These are phyloP conservation scores for Apiotrichum sp. DNA, from an alignment of 1,284 basidiomycete genomes.

Conservation along the genomic window DNA sequence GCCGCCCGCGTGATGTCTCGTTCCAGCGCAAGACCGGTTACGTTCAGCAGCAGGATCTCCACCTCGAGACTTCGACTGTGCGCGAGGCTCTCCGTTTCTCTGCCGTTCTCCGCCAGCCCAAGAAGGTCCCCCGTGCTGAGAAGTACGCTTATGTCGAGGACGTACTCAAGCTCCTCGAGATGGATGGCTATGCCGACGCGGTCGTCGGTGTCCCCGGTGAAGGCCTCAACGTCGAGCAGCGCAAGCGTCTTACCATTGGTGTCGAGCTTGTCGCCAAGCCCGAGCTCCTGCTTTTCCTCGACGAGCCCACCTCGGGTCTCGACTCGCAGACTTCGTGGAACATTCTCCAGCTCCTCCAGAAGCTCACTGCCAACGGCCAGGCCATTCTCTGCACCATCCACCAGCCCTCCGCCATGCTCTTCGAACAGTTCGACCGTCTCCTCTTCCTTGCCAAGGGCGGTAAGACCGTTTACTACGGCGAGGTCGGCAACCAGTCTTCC, in stretches of 20 bases:
- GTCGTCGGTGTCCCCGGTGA: slow-evolving; percentile 46
- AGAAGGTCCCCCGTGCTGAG: slow-evolving; percentile 51
- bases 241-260: slow-evolving; percentile 54
- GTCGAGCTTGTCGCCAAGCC: slow-evolving; percentile 57
- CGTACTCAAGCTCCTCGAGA: slow-evolving; percentile 23
- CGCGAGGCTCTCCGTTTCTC: slow-evolving; percentile 78
- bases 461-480: slow-evolving; percentile 30
- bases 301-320: slow-evolving; percentile 45
- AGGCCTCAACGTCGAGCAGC: slow-evolving; percentile 45
- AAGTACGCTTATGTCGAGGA: slow-evolving; percentile 50
- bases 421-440: slow-evolving; percentile 40
- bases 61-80: slow-evolving; percentile 64
- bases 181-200: slow-evolving; percentile 23
- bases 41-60: slow-evolving; percentile 74
- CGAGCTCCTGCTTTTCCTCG: slow-evolving; percentile 45
- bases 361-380: slow-evolving; percentile 58
- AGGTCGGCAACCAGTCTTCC: slow-evolving; percentile 34
- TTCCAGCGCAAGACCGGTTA: slow-evolving; percentile 62
- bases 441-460: slow-evolving; percentile 46
- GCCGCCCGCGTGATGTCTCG: slow-evolving; percentile 60
- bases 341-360: slow-evolving; percentile 22
- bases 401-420: slow-evolving; percentile 46
- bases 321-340: slow-evolving; percentile 23
- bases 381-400: slow-evolving; percentile 54
- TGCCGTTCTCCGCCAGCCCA: slow-evolving; percentile 71